Percentiles rank a stretch among this genome's conserved stretches.
Conservation (phyloP, 1,139 yeast species). For the Yamadazyma pseudoaaseri region DNA sequence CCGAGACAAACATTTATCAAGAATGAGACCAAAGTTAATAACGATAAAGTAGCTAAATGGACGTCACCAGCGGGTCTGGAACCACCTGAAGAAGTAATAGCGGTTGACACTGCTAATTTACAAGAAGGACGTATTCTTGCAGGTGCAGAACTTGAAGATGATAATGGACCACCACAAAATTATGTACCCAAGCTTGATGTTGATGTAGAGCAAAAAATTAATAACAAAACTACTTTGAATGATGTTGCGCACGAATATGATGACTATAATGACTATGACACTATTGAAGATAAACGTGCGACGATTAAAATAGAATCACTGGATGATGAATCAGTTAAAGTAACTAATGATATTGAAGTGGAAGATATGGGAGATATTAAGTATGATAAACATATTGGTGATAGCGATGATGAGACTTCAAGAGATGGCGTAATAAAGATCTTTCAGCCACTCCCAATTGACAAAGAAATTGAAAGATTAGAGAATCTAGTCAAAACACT, state of each 20-base stretch:
- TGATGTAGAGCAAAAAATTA: constrained; percentile 5
- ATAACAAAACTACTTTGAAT: constrained; percentile 7
- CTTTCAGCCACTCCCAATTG: constrained; percentile 12
- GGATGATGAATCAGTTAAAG: not conserved
- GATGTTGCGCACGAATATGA: constrained; percentile 15
- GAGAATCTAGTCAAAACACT: constrained; percentile 7
- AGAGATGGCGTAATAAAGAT: constrained; percentile 7
- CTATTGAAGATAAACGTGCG: constrained; percentile 19
- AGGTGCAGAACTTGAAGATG: constrained; percentile 10
- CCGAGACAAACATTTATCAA: constrained; percentile 6
- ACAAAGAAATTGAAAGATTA: constrained; percentile 15
- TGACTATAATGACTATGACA: constrained; percentile 19
- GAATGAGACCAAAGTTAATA: not conserved
- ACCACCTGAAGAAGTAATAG: not conserved
- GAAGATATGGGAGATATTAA: constrained; percentile 14
- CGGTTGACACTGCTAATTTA: not conserved
- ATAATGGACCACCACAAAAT: constrained; percentile 7
- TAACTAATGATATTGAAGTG: not conserved
- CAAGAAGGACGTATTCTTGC: constrained; percentile 14
- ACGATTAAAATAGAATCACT: constrained; percentile 5
- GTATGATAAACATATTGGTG: constrained; percentile 23
- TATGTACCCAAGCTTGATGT: constrained; percentile 15
- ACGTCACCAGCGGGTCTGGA: constrained; percentile 1
- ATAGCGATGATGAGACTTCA: constrained; percentile 16
- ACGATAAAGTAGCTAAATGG: not conserved